phyloP scores from a whole-genome alignment of 805 yeast genomes.

The Metschnikowia continentalis region DNA sequence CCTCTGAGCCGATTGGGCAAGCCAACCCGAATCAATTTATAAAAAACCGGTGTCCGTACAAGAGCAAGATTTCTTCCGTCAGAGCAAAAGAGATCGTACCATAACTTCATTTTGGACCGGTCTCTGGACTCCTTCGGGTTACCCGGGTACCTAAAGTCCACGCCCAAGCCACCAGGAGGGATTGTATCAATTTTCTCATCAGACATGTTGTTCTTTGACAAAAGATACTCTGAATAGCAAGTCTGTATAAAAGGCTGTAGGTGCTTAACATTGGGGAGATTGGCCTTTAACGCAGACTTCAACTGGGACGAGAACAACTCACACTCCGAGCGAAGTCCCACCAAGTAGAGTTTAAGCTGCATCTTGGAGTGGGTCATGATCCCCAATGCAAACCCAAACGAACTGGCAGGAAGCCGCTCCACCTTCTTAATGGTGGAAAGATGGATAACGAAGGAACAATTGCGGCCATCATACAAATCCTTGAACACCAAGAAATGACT shows the following conservation, averaged over 20 bases:
- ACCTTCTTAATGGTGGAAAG: constrained; percentile 77
- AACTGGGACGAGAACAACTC: constrained; percentile 74
- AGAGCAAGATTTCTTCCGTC: constrained; percentile 83
- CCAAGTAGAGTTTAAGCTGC: constrained; percentile 62
- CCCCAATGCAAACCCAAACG: constrained; percentile 75
- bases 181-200: constrained; percentile 45
- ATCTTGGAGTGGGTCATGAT: constrained; percentile 64
- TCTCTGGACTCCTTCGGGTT: constrained; percentile 73
- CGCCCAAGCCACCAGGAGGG: constrained; percentile 84
- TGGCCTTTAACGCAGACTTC: constrained; percentile 57
- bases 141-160: constrained; percentile 83
- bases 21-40: constrained; percentile 82
- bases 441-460: constrained; percentile 67
- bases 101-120: constrained; percentile 78
- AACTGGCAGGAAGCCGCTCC: constrained; percentile 74
- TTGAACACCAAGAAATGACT: constrained; percentile 72
- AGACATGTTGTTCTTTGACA: constrained; percentile 53
- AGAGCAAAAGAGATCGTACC: constrained; percentile 86
- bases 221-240: constrained; percentile 79
- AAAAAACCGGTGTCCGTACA: constrained; percentile 70
- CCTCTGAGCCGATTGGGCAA: constrained; percentile 93
- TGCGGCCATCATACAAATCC: constrained; percentile 62
- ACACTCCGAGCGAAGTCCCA: constrained; percentile 73
- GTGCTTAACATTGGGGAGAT: constrained; percentile 56
- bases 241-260: constrained; percentile 63